Base-by-base conservation (phyloP, 2,329 filamentous ascomycete genomes). In the Trichoderma sp. region DNA sequence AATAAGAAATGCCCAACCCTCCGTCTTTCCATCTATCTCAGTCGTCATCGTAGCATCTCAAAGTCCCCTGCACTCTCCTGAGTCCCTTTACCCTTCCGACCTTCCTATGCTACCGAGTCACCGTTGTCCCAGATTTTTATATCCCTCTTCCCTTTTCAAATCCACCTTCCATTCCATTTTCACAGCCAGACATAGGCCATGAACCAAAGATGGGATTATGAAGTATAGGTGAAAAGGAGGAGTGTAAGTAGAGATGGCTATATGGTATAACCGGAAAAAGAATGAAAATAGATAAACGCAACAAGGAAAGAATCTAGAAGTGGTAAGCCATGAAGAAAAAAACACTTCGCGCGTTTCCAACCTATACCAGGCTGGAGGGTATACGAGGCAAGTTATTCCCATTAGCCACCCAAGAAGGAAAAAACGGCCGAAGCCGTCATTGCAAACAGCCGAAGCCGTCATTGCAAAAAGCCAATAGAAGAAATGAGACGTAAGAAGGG, bases 11-110 rank as follows among this genome's bases (percentile, higher is more conserved):
- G 14, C 60, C 60, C 21, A 21, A 18, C 18, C 63, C 52, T 49
- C 39, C 54, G 10, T 34, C 26, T 43, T 58, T 34, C 39, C 64
- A 28, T 66, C 64, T 66, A 66, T 66, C 64, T 59, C 39, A 37
- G 39, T 39, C 64, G 24, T 59, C 39, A 18, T 59, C 64, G 37
- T 51, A 51, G 52, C 64, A 58, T 66, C 64, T 58, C 51, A 58
- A 24, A 14, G 30, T 39, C 32, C 32, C 21, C 61, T 24, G 26
- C 34, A 4, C 28, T 51, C 28, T 37, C 52, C 37, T n/a, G 13
- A n/a, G 26, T 18, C 46, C 26, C 24, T 39, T 30, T 43, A 43
- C 39, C 37, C 39, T 43, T 43, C 39, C 39, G 7, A 43, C 52
- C 54, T 59, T 54, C 54, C 8, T 60, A 60, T 61, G 66, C 66